Evolutionary conservation across 371 early-diverging fungal species (phyloP).

Genomic region (Dichotomocladium elegans): DNA sequence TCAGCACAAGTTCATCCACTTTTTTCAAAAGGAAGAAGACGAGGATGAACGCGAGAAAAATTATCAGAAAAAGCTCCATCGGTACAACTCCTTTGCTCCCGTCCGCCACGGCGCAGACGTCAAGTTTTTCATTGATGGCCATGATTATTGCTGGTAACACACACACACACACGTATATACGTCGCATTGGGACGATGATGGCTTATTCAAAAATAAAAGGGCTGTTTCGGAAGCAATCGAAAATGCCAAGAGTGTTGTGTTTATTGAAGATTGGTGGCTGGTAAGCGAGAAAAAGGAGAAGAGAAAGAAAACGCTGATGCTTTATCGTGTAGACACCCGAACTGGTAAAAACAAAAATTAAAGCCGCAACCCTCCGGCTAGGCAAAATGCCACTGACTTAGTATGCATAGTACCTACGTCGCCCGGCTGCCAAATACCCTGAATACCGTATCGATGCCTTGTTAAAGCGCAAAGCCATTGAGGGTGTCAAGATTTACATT

Average conservation of each 20-base stretch:
- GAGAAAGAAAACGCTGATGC: not conserved
- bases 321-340: constrained; percentile 35
- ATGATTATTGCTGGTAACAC: constrained; percentile 69
- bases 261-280: constrained; percentile 94
- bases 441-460: constrained; percentile 81
- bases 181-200: not conserved
- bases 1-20: constrained; percentile 15
- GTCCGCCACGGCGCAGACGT: constrained; percentile 64
- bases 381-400: not conserved
- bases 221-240: constrained; percentile 78
- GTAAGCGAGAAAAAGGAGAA: constrained; percentile 24
- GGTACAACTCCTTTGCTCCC: constrained; percentile 81
- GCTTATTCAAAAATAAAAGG: constrained; percentile 12
- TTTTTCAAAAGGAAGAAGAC: constrained; percentile 18
- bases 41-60: constrained; percentile 31
- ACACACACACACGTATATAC: not conserved
- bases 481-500: constrained; percentile 88
- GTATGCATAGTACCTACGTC: constrained; percentile 62
- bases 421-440: constrained; percentile 71
- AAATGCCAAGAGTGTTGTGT: constrained; percentile 71
- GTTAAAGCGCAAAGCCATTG: constrained; percentile 80
- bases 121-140: constrained; percentile 79
- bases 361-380: not conserved
- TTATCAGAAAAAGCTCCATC: constrained; percentile 46
- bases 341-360: constrained; percentile 24